Percentiles rank a stretch among this genome's conserved stretches.
Conservation (phyloP, 108 stramenopile genomes). For the Fragilaria radians region DNA sequence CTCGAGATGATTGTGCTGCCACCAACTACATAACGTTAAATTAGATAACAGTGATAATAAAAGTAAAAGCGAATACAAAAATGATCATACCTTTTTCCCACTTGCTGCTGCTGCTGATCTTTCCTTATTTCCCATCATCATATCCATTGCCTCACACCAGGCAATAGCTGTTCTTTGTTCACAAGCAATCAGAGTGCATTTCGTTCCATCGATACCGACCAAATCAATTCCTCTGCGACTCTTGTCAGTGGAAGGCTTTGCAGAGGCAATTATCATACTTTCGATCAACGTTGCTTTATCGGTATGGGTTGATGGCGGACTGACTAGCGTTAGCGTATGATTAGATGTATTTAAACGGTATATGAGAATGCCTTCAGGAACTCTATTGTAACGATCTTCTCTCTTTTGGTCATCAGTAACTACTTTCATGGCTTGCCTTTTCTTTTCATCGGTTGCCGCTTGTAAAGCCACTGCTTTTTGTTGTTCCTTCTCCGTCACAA, state of each 20-base stretch:
- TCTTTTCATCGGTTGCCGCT: no score
- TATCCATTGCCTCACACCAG: constrained; percentile 74
- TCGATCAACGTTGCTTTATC: constrained; percentile 21
- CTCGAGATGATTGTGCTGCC: constrained; percentile 8
- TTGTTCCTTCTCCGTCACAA: no score
- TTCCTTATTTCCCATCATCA: constrained; percentile 51
- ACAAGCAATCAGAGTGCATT: constrained; percentile 57
- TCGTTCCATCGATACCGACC: constrained; percentile 29
- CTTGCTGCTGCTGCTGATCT: neutral
- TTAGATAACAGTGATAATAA: neutral
- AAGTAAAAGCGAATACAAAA: neutral
- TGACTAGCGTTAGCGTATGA: constrained; percentile 25
- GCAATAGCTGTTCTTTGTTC: constrained; percentile 77
- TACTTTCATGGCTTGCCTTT: no score
- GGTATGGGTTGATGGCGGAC: constrained; percentile 29
- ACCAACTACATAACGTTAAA: no score
- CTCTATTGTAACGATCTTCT: constrained; percentile 17
- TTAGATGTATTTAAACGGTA: constrained; percentile 40
- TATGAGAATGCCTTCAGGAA: constrained; percentile 41
- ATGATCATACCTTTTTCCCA: neutral
- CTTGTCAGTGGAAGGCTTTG: constrained; percentile 20
- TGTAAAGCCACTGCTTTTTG: no score
- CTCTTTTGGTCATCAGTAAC: no score
- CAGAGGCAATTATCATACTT: constrained; percentile 27
- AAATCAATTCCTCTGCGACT: constrained; percentile 22